Evolutionary conservation across 2,329 filamentous ascomycete genomes (phyloP).

Genomic region (Epichloe baconii): DNA sequence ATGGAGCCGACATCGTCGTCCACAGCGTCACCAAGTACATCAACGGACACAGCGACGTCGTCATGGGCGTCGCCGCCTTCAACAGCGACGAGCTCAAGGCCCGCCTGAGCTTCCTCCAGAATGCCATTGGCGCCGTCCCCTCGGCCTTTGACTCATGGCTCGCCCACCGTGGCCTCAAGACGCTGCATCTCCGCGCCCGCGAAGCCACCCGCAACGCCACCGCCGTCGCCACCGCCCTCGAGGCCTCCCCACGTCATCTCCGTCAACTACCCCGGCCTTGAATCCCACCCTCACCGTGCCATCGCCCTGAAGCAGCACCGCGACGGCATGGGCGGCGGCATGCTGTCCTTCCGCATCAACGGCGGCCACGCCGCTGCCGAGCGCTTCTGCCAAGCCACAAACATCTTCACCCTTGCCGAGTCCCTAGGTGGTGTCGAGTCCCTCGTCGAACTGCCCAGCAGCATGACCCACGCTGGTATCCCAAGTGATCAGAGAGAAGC

Average conservation of each 20-base stretch:
- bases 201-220: constrained; percentile 76
- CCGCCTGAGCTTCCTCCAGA: constrained; percentile 81
- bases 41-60: constrained; percentile 91
- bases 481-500: constrained; percentile 81
- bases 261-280: constrained; percentile 90
- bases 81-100: constrained; percentile 70
- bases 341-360: constrained; percentile 90
- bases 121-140: constrained; percentile 90
- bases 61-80: constrained; percentile 95
- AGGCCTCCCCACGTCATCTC: constrained; percentile 64
- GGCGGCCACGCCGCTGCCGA: constrained; percentile 79
- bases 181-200: constrained; percentile 79
- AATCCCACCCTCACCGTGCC: constrained; percentile 72
- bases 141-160: constrained; percentile 97
- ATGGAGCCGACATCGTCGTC: constrained; percentile 91
- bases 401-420: constrained; percentile 88
- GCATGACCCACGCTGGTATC: constrained; percentile 96
- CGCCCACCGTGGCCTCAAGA: constrained; percentile 92
- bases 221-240: constrained; percentile 61
- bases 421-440: constrained; percentile 85
- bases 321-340: constrained; percentile 86
- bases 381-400: constrained; percentile 79
- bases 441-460: constrained; percentile 80
- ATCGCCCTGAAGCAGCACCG: constrained; percentile 88
- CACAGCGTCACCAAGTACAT: constrained; percentile 99